A percentile compares a stretch with the other conserved stretches of the same genome.
Evolutionary conservation across 345 rosid genomes (phyloP).

Genomic region (Cardamine chenopodiifolia): DNA sequence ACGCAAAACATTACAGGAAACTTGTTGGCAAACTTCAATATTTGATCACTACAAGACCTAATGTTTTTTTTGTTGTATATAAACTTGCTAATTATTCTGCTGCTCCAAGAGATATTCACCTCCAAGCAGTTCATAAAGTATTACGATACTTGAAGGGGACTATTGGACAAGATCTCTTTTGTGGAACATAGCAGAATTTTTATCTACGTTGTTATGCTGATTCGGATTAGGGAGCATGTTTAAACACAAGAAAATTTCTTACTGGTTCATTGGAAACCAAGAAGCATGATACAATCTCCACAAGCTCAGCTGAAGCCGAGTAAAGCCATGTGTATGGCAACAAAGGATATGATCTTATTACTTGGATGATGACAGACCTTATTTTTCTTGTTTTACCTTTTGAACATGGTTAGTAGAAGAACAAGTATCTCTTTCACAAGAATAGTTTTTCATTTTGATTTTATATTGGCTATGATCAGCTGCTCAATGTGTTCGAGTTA

Average conservation of each 20-base stretch:
- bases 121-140: neutral
- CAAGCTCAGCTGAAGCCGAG: no score
- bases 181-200: no score
- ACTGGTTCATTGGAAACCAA: neutral
- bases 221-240: neutral
- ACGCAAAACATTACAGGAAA: no score
- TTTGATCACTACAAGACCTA: no score
- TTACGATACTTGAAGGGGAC: neutral
- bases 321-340: no score
- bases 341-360: no score
- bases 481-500: neutral
- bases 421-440: constrained; percentile 26
- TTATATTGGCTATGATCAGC: constrained; percentile 24
- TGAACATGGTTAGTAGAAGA: constrained; percentile 21
- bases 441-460: constrained; percentile 11
- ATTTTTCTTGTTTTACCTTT: constrained; percentile 5
- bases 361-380: neutral
- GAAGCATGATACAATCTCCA: neutral
- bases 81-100: neutral
- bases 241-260: no score
- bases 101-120: neutral
- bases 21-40: no score
- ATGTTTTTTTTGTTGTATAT: no score
- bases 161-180: neutral
- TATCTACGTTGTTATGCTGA: neutral